Base-by-base conservation (phyloP, 768 basidiomycete genomes). In the Boletus tylopilopsis region DNA sequence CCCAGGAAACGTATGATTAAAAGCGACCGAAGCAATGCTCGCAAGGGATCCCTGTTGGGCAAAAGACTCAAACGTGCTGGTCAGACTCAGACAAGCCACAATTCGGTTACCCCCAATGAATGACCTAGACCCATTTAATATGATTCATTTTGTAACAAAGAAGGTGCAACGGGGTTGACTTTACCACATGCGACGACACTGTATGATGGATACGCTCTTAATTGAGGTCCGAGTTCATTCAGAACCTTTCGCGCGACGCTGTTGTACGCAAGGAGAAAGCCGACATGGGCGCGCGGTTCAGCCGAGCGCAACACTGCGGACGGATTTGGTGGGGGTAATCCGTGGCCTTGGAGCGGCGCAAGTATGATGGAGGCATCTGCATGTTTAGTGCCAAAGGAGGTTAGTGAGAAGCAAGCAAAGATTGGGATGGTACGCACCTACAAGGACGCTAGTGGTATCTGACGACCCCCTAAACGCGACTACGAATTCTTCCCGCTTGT, bases 381-480 rank as follows among this genome's bases (percentile, higher is more conserved):
- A 19, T 38, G 23, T 27, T 30, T 21, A 33, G 16, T 30, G 4
- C 21, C 18, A 16, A 24, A 18, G 16, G 19, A 39, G 22, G 8
- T 8, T 2, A 35, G 37, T 24, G 24, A 54, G 38, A 35, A 29
- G 24, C 4, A 3, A 27, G 10, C 21, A 41, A n/a, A 37, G 22
- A 8, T 25, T 3, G 12, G 15, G 22, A 6, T n/a, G n/a, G 19
- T 4, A 36, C 54, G 19, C 19, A 63, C 58, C 59, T 19, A 59
- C 49, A 38, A 62, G 51, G 35, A 61, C 41, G 46, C 57, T 51
- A 10, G 42, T 25, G 18, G 51, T 3, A 8, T 70, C 61, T 23
- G 63, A 66, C 47, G 71, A 67, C 29, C 76, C 76, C 24, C 69
- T 73, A 40, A 77, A 66, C 23, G 73, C 62, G 22, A 75, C 61